Base-by-base conservation (phyloP, 345 rosid species). In the Raphanus sativus region DNA sequence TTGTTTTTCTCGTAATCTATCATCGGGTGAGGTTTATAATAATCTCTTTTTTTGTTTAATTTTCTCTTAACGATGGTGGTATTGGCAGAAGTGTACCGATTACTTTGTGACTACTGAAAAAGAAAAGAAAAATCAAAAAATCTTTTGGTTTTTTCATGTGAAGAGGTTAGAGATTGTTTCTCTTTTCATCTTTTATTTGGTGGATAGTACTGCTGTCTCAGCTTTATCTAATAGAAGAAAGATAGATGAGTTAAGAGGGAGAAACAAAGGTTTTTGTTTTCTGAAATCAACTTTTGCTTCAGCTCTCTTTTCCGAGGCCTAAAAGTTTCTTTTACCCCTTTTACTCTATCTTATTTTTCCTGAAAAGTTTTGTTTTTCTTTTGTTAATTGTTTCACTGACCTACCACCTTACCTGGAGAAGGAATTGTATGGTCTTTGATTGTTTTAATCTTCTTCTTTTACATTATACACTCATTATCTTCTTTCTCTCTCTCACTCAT, bases 361-460 rank as follows among this genome's bases (percentile, higher is more conserved):
- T 25, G 34, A 61, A 67, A 71, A 42, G 36, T 61, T 73, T 67
- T 74, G 16, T 79, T 69, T 50, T 66, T 34, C 40, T 34, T 78
- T 66, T 73, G 74, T 73, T 74, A 60, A 74, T 68, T 67, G 78
- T 24, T 61, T 67, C 65, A 79, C 67, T 79, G 82, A 74, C 82
- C 82, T 74, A 64, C 40, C 82, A 79, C 70, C 75, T 79, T 79
- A 62, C 70, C 74, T 79, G 30, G 81, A 72, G 73, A 78, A 33
- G 68, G 29, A 68, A 65, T 78, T 48, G 42, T 71, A 78, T 78
- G 62, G 77, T 48, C 77, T 72, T 56, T 78, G 77, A 71, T 78
- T 45, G 48, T 10, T 65, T 60, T 71, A 21, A 58, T 72, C 81
- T 77, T 77, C 76, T 71, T 65, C 72, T 71, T 56, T 56, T 71